Percentiles rank a stretch among this genome's conserved stretches.
These are phyloP conservation scores for Pharnaceum exiguum DNA, from an alignment of 148 eudicot species.

Conservation along the genomic window DNA sequence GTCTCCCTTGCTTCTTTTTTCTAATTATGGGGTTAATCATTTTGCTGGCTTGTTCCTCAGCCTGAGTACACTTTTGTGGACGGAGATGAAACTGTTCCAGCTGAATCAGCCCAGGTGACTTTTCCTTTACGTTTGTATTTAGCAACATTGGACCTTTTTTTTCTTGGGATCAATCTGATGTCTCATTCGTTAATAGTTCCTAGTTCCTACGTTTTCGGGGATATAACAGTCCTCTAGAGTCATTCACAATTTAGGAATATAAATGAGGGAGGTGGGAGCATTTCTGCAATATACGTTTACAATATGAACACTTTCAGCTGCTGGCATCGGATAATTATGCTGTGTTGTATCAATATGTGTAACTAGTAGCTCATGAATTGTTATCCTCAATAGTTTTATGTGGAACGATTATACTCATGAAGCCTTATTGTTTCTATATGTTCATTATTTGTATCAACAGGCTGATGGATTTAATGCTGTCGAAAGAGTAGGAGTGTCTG, in stretches of 20 bases:
- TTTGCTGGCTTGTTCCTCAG: constrained; percentile 31
- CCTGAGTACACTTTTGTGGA: constrained; percentile 75
- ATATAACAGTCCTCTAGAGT: too few relatives aligned
- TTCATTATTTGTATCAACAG: constrained; percentile 24
- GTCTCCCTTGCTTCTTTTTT: neutral
- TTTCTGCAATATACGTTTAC: too few relatives aligned
- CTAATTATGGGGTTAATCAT: neutral
- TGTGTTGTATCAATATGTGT: too few relatives aligned
- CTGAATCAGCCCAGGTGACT: constrained; percentile 74
- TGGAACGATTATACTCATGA: neutral
- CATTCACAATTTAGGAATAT: too few relatives aligned
- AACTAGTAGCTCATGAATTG: neutral
- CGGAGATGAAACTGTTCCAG: constrained; percentile 93
- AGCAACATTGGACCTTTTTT: neutral
- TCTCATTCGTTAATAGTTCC: too few relatives aligned
- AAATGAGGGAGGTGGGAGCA: too few relatives aligned
- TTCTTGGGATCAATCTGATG: neutral
- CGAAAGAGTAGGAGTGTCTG: constrained; percentile 65
- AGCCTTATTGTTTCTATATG: neutral
- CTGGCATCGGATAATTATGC: too few relatives aligned
- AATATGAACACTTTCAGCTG: too few relatives aligned
- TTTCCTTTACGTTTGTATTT: neutral
- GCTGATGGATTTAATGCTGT: constrained; percentile 73
- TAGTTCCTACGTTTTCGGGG: too few relatives aligned
- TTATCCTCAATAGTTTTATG: neutral